Evolutionary conservation across 2,329 filamentous ascomycete genomes (phyloP), one percentile per base, ranked within the genome.

Genomic region (Macroventuria anomochaeta): DNA sequence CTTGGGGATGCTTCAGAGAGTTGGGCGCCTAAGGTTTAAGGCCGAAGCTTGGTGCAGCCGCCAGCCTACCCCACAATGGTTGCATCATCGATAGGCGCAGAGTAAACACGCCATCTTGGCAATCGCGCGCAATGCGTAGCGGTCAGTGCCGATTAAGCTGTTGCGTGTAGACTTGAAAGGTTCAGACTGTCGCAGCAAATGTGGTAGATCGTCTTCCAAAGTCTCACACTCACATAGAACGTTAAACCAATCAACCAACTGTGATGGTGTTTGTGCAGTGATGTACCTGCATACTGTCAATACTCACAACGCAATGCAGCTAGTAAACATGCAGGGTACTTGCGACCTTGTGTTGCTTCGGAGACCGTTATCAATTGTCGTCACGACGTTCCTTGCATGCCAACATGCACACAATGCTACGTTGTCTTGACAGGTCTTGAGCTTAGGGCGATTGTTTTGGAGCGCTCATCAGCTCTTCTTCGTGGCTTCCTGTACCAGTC

Each of bases 401-500:
- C 28, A 53, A 44, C 32, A 23, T 17, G 33, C 34, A 41, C 28
- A 40, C 33, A 53, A 17, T 7, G 26, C 38, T 33, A 46, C 33
- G 38, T 44, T 37, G 34, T 31, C 28, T 23, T 13, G 32, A 32
- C 6, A 25, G 15, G 21, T 26, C 10, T 23, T 18, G 23, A 12
- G 12, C n/a, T 36, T 13, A 25, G 26, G 10, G 26, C 20, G 15
- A 26, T 15, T 11, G 20, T 38, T 7, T 3, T 38, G 7, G 23
- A 18, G 10, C n/a, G n/a, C 17, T 13, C 5, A n/a, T 49, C 28
- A 49, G 18, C 36, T 41, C 21, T 34, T 39, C 15, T 47, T 21
- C 5, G 39, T 46, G 26, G 47, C 61, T 37, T 63, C 62, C 23
- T 64, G 55, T 3, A 68, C 63, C 48, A 66, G 55, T 18, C 41